Base-by-base conservation (phyloP, 805 yeast genomes). In the Wickerhamiella sergipiensis region DNA sequence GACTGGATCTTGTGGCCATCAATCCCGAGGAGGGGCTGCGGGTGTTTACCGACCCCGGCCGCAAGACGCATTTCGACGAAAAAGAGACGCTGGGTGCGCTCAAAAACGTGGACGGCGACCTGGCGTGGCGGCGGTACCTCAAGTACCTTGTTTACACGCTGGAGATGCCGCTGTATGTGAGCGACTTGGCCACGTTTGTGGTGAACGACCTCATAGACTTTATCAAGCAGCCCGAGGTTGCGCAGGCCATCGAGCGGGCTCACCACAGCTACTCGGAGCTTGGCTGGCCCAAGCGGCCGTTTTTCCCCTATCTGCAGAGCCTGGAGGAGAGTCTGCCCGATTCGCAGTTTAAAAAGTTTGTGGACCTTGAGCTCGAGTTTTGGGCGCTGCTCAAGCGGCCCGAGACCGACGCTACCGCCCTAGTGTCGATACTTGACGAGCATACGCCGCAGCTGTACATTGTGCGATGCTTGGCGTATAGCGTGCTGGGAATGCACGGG, bases 91-190 rank as follows among this genome's bases (percentile, higher is more conserved):
- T 64, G 8, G 62, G 55, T n/a, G 60, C 56, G 31, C 56, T 69
- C 12, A 62, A 67, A 43, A 51, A 52, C 17, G 52, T 64, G n/a
- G 62, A 61, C 7, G 55, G 67, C 31, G 70, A 68, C 2, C 60
- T 55, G 18, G 62, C 67, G 1, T 67, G 71, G 70, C 55, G 68
- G 26, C 49, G 56, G 9, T 70, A 63, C 51, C 60, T 70, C 29
- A 63, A 65, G 48, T 57, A 59, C 46, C 58, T 66, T 26, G 67
- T 70, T 4, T 55, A 59, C 43, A 59, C 56, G 15, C 50, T 52
- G 46, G 56, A 64, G 29, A 57, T 61, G 40, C 52, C 48, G 9
- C 56, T 58, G 42, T 59, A 57, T 49, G 59, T 59, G 1, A 55
- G 61, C 18, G 71, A 70, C 50, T 55, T 70, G 45, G 62, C 65